Base-by-base conservation (phyloP, 2,329 filamentous ascomycete genomes). In the Diaporthe capsici region DNA sequence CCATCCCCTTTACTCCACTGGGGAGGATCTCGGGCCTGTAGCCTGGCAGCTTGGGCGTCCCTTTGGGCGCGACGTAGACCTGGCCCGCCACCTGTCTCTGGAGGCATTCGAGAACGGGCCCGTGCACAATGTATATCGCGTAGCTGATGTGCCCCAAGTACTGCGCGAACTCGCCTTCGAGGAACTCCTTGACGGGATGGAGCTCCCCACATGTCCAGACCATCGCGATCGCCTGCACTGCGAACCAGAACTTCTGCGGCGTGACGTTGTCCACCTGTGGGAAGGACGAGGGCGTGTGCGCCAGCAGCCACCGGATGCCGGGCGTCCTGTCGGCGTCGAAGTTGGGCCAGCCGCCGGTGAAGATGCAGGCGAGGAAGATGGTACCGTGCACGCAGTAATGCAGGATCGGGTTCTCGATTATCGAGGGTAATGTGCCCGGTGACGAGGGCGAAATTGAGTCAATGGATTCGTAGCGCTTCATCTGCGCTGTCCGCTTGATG, bases 101-200 rank as follows among this genome's bases (percentile, higher is more conserved):
- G 76, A 85, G 79, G 61, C 85, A 76, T 20, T 83, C 85, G 12
- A 90, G 80, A 17, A 88, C 84, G 6, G 86, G 86, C 0, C 90
- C 90, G 78, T 92, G 90, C n/a, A 89, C 86, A 9, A 92, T 84
- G 78, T 92, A 92, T 4, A 92, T 84, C 4, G 90, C 87, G 77
- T 88, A 92, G 74, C 88, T 90, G 76, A 91, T 88, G 37, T 86
- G 85, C 17, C 88, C 90, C 28, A 90, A 86, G 79, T 92, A 92
- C 78, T 90, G 89, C 17, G 88, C 86, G 17, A 89, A 77, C 0
- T 83, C 80, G 3, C 84, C 84, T 72, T 87, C 87, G 79, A 91
- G 89, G 39, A 87, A 76, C 17, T 78, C 75, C 44, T 81, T 85
- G 42, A 85, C 70, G 7, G 78, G 75, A 7, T 76, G 77, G 49